Evolutionary conservation across 2,329 filamentous ascomycete species (phyloP), one percentile per base, ranked within the genome.

Genomic region (Atkinsonella texensis): DNA sequence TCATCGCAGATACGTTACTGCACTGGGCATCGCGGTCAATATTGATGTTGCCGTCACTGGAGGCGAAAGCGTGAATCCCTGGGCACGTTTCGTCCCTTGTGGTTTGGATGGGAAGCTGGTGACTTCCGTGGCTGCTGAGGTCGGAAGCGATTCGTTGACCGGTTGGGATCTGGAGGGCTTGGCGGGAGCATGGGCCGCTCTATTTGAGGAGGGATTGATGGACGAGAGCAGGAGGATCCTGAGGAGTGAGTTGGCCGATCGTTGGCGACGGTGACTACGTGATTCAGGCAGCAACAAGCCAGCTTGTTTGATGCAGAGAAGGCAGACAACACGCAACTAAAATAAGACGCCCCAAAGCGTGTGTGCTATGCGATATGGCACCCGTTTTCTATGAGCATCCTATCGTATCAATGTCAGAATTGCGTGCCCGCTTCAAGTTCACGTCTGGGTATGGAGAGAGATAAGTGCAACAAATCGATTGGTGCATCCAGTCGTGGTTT

Each of bases 1-100:
- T 70, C 77, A 96, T 56, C 74, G 89, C 13, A 74, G 91, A 45
- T 83, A 94, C 67, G 77, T 97, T 39, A 89, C 84, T 23, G 87
- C 84, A 54, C 85, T 94, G 65, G 93, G 93, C 7, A 75, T 95
- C 35, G 90, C 87, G 2, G 65, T 96, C 64, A 88, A 95, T 73
- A 69, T 89, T n/a, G 69, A 72, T 57, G 80, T 84, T 52, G 79
- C 87, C 1, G 68, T 73, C 1, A 50, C 56, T 1, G 73, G 72
- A 0, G 44, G 54, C 46, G 63, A 65, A 49, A 54, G 55, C 7
- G 55, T 55, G 3, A 80, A 81, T 55, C 77, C 78, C 1, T 81
- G 78, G 78, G 66, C 67, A 43, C 76, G 90, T 55, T 95, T 97
- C 65, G 83, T 90, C n/a, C 85, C 89, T 13, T 97, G 91, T 72